Evolutionary conservation across 805 yeast genomes (phyloP), one percentile per base, ranked within the genome.

Genomic region (Lipomyces chichibuensis): DNA sequence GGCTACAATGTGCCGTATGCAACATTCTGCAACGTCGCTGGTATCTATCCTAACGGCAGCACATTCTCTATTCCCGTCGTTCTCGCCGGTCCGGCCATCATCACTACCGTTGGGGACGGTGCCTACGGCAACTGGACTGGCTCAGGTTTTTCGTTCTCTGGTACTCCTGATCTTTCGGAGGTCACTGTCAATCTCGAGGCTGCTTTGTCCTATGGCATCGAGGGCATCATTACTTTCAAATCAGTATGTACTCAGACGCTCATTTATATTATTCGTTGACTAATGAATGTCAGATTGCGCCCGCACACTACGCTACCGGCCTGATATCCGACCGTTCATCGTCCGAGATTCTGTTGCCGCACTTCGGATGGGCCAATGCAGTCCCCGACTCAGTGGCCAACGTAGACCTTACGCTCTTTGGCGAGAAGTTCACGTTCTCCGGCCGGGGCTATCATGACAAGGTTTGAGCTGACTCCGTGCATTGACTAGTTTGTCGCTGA

Each of bases 391-490:
- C 64, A 23, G 32, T 60, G 7, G 32, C 62, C 13, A 17, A 56
- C 17, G 64, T 62, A 5, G 54, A 62, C 53, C 37, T 62, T 61
- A n/a, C 29, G 9, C 29, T 62, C 55, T n/a, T 25, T 32, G 64
- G 64, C 20, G 61, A 57, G 29, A 29, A 49, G 23, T 33, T 57
- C n/a, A n/a, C 23, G n/a, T 62, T 62, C 53, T 25, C 64, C 9
- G 64, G 64, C 20, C 29, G 43, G 14, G 64, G 64, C 9, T 62
- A 62, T 33, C 64, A 62, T n/a, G 64, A 62, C 46, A 62, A 62
- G 27, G 53, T 49, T 14, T 23, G 23, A 7, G n/a, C 32, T 29
- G 32, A 29, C 5, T 29, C 32, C 32, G 32, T 5, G 32, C 32
- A 29, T 29, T 27, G 59, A 17, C 43, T 13, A 37, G 7, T 13